A percentile compares a stretch with the other conserved stretches of the same genome.
Evolutionary conservation across 306 rosid genomes (phyloP).

Genomic region (Castanea sativa): DNA sequence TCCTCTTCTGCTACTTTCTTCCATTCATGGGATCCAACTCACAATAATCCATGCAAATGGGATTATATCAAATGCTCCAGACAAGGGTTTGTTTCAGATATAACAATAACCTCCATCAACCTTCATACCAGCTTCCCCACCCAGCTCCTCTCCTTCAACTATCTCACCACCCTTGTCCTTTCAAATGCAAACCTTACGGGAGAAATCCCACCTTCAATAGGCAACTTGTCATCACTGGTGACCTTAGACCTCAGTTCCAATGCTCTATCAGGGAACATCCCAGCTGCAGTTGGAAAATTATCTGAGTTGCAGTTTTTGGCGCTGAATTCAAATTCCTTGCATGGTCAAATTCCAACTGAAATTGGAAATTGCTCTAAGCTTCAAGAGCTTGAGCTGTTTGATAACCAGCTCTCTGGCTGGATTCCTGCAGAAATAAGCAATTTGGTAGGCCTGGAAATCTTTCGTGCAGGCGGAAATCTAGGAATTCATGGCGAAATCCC

Average conservation of each 20-base stretch:
- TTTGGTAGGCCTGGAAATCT: constrained; percentile 46
- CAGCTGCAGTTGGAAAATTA: constrained; percentile 58
- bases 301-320: constrained; percentile 45
- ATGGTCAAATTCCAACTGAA: constrained; percentile 60
- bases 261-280: constrained; percentile 71
- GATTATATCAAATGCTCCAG: constrained; percentile 69
- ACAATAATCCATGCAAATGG: constrained; percentile 81
- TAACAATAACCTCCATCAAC: constrained; percentile 55
- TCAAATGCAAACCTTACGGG: constrained; percentile 85
- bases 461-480: constrained; percentile 83
- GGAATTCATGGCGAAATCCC: constrained; percentile 82
- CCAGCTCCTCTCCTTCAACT: constrained; percentile 56
- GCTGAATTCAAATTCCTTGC: constrained; percentile 69
- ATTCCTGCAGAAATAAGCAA: constrained; percentile 74
- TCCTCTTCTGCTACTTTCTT: constrained; percentile 56
- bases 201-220: constrained; percentile 56
- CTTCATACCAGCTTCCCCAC: constrained; percentile 61
- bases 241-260: constrained; percentile 83
- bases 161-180: constrained; percentile 62
- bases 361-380: constrained; percentile 82
- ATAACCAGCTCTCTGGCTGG: constrained; percentile 75
- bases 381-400: constrained; percentile 60
- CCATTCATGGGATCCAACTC: constrained; percentile 77
- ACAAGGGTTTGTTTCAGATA: constrained; percentile 58
- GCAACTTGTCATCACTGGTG: constrained; percentile 69